A percentile compares a stretch with the other conserved stretches of the same genome.
These are phyloP conservation scores for Neurospora africana DNA, from an alignment of 495 filamentous ascomycete species.

Conservation along the genomic window DNA sequence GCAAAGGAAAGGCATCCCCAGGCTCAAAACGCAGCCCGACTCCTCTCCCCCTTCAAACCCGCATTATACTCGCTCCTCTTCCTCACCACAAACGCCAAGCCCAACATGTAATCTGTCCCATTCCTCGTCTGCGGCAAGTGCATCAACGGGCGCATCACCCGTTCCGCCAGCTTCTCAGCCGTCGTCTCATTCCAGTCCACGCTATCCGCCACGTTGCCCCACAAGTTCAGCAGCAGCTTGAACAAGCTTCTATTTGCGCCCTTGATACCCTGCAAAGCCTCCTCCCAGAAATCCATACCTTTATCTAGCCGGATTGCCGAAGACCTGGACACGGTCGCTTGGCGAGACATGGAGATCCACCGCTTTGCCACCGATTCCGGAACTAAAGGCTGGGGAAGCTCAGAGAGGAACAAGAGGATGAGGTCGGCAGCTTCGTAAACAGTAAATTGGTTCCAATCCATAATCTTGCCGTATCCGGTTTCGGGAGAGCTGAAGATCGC, in stretches of 20 bases:
- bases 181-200: constrained; percentile 33
- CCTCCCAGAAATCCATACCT: constrained; percentile 40
- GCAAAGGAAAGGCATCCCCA: too few species aligned
- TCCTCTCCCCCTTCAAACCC: constrained; percentile 19
- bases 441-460: constrained; percentile 28
- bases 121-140: constrained; percentile 20
- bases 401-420: constrained; percentile 28
- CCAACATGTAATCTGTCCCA: constrained; percentile 30
- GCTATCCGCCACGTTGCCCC: constrained; percentile 29
- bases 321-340: constrained; percentile 22
- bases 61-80: constrained; percentile 31
- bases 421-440: constrained; percentile 33
- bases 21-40: constrained; percentile 26
- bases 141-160: constrained; percentile 31
- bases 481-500: constrained; percentile 22
- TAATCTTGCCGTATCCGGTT: constrained; percentile 28
- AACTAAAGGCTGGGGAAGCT: constrained; percentile 28
- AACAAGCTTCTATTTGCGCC: constrained; percentile 28
- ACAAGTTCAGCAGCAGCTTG: constrained; percentile 34
- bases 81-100: constrained; percentile 35
- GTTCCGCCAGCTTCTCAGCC: constrained; percentile 31
- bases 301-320: constrained; percentile 27
- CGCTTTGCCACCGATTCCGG: constrained; percentile 26
- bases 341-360: constrained; percentile 31
- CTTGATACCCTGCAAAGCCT: constrained; percentile 29